phyloP scores from a whole-genome alignment of 2,329 filamentous ascomycete species.

The Diplocarpon mali region DNA sequence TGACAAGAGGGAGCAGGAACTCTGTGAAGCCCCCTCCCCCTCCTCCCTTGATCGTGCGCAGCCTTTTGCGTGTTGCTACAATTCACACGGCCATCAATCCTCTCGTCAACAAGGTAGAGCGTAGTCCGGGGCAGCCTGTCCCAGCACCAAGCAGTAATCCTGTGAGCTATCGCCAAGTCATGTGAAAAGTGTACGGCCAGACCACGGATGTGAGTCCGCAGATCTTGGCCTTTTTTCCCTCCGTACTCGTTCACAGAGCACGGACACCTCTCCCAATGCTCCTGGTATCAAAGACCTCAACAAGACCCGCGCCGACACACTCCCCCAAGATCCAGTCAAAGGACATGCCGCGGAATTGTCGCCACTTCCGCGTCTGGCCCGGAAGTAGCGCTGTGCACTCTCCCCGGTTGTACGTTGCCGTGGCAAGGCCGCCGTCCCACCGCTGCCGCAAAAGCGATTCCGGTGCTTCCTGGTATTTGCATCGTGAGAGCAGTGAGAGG shows the following conservation, averaged over 20 bases:
- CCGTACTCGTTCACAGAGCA: conserved; percentile 17
- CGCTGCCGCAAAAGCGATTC: conserved; percentile 51
- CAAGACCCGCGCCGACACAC: conserved; percentile 55
- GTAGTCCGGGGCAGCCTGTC: too few species aligned
- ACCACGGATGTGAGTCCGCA: too few species aligned
- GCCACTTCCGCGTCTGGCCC: conserved; percentile 58
- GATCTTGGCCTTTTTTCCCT: neutral
- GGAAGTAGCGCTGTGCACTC: conserved; percentile 47
- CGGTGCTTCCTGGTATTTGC: conserved; percentile 51
- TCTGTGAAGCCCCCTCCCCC: too few species aligned
- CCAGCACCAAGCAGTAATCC: too few species aligned
- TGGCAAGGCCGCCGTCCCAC: conserved; percentile 56
- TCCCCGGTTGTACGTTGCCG: conserved; percentile 40
- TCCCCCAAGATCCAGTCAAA: conserved; percentile 66
- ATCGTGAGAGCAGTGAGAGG: conserved; percentile 44
- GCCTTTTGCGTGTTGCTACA: too few species aligned
- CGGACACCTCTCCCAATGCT: conserved; percentile 60
- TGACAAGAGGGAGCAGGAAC: too few species aligned
- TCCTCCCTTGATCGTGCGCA: too few species aligned
- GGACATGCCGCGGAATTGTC: conserved; percentile 53
- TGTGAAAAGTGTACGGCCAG: too few species aligned
- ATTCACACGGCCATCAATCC: too few species aligned
- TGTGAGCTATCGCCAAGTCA: too few species aligned
- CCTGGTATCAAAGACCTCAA: conserved; percentile 66
- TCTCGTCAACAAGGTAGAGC: too few species aligned